A percentile compares a stretch with the other conserved stretches of the same genome.
Evolutionary conservation across 345 rosid genomes (phyloP).

Genomic region (Conringia planisiliqua): DNA sequence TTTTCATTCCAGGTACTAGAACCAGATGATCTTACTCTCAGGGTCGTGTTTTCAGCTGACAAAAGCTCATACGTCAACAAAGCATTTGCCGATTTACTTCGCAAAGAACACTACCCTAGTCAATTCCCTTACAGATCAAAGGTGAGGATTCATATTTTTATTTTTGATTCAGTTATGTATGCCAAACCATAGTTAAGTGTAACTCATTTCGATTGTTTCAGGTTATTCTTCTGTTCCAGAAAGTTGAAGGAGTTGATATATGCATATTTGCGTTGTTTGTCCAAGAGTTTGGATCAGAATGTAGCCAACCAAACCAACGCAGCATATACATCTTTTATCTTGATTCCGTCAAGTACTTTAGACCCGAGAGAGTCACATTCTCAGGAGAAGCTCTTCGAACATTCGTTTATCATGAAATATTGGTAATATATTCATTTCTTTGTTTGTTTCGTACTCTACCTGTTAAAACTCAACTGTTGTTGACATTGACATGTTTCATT

Average conservation of each 20-base stretch:
- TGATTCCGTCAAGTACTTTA: conserved; percentile 90
- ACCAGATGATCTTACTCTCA: conserved; percentile 47
- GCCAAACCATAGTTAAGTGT: neutral
- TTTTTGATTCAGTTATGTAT: neutral
- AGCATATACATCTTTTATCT: conserved; percentile 78
- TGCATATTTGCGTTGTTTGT: conserved; percentile 86
- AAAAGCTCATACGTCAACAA: conserved; percentile 41
- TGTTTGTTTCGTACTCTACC: neutral
- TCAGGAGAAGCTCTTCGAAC: conserved; percentile 85
- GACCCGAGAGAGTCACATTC: conserved; percentile 63
- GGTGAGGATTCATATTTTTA: conserved; percentile 34
- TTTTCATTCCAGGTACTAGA: conserved; percentile 41
- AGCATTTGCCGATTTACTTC: conserved; percentile 35
- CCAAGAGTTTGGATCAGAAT: conserved; percentile 91
- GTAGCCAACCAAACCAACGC: conserved; percentile 77
- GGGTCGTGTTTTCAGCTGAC: conserved; percentile 50
- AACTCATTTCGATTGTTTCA: conserved; percentile 36
- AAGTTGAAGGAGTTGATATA: conserved; percentile 84
- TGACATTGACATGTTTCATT: neutral
- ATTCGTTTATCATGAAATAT: conserved; percentile 85
- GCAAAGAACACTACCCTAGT: conserved; percentile 40
- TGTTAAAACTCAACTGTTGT: neutral
- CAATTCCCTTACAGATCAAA: conserved; percentile 56
- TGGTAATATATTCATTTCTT: conserved; percentile 40
- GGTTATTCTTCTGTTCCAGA: conserved; percentile 85